phyloP scores from a whole-genome alignment of 805 yeast genomes.

The Wickerhamomyces ciferrii region DNA sequence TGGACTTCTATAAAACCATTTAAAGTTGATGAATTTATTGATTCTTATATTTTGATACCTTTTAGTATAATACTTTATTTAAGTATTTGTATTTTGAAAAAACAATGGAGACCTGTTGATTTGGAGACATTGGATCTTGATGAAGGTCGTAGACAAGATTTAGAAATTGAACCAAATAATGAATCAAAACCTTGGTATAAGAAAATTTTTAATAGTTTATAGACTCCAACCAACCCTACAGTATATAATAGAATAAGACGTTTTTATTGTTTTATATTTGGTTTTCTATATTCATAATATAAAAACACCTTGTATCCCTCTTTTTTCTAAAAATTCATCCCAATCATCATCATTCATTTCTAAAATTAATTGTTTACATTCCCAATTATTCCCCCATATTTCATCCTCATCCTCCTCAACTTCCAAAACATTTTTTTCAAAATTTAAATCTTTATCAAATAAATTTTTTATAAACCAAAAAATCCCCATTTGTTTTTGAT shows the following conservation, averaged over 20 bases:
- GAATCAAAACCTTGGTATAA: conserved; percentile 8
- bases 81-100: conserved; percentile 32
- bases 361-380: neutral
- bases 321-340: neutral
- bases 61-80: conserved; percentile 41
- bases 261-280: neutral
- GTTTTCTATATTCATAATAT: neutral
- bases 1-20: conserved; percentile 48
- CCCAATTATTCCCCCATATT: neutral
- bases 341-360: neutral
- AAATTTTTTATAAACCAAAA: neutral
- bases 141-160: conserved; percentile 42
- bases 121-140: conserved; percentile 42
- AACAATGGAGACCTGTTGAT: conserved; percentile 34
- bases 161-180: conserved; percentile 10
- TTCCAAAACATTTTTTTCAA: neutral
- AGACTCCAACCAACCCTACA: too few species aligned
- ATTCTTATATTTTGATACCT: conserved; percentile 60
- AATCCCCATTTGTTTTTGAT: neutral
- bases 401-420: neutral
- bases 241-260: too few species aligned
- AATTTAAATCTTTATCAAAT: neutral
- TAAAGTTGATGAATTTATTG: conserved; percentile 44
- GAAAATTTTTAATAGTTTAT: conserved; percentile 6
- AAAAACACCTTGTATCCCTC: neutral